Percentiles rank a stretch among this genome's conserved stretches.
These are phyloP conservation scores for Globisporangium spiculum DNA, from an alignment of 352 stramenopile species.

Conservation along the genomic window DNA sequence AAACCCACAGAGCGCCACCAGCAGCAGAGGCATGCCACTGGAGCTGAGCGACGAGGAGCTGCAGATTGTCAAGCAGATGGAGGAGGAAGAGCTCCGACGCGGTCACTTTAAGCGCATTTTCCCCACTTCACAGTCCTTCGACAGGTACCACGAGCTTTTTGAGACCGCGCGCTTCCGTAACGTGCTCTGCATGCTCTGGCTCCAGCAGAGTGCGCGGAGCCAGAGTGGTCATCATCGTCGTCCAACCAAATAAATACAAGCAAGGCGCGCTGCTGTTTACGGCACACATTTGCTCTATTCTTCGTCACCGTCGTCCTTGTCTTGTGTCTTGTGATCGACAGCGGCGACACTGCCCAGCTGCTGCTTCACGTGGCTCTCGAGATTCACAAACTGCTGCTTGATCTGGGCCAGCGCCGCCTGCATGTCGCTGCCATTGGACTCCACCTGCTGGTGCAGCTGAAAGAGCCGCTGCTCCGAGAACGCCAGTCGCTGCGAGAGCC, in stretches of 20 bases:
- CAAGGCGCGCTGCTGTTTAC: not conserved
- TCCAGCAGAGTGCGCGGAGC: constrained; percentile 25
- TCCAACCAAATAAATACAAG: constrained; percentile 10
- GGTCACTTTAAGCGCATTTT: constrained; percentile 80
- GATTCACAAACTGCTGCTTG: constrained; percentile 39
- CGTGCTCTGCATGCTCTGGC: constrained; percentile 58
- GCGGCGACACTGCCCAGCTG: constrained; percentile 1
- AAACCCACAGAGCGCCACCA: constrained; percentile 8
- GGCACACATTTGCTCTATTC: not conserved
- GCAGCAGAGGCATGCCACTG: constrained; percentile 3
- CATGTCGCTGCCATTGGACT: constrained; percentile 32
- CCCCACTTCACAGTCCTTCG: constrained; percentile 48
- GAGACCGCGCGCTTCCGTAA: constrained; percentile 54
- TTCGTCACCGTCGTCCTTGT: constrained; percentile 6
- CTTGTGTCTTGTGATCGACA: not conserved
- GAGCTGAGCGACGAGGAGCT: constrained; percentile 64
- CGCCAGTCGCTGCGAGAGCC: constrained; percentile 49
- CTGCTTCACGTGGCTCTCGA: constrained; percentile 36
- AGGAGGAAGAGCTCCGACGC: constrained; percentile 56
- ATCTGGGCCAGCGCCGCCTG: constrained; percentile 38
- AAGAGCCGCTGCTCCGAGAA: constrained; percentile 67
- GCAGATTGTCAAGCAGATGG: constrained; percentile 48
- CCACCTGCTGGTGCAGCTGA: constrained; percentile 57
- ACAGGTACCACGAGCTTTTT: constrained; percentile 54
- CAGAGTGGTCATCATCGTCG: constrained; percentile 20